Evolutionary conservation across 2,329 filamentous ascomycete species (phyloP).

Genomic region (Trichophyton mentagrophytes): DNA sequence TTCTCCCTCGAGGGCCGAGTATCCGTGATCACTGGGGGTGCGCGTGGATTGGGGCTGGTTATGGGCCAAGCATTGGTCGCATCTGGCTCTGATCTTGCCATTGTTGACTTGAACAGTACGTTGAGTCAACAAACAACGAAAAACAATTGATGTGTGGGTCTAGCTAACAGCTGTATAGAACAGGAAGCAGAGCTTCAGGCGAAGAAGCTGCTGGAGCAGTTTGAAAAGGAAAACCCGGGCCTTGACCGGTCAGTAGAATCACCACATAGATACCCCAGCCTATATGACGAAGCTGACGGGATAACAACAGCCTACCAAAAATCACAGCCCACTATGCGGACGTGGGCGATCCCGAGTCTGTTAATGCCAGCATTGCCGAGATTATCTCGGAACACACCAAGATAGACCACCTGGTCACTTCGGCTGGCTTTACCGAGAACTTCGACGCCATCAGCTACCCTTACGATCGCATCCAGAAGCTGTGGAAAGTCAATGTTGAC

Average conservation of each 20-base stretch:
- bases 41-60: constrained; percentile 74
- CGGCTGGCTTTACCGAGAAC: constrained; percentile 94
- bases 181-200: constrained; percentile 74
- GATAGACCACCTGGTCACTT: constrained; percentile 86
- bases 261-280: not conserved
- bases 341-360: constrained; percentile 67
- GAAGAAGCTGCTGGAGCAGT: constrained; percentile 57
- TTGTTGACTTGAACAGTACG: constrained; percentile 86
- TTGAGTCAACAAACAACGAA: constrained; percentile 13
- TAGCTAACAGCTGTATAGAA: constrained; percentile 38
- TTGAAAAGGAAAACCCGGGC: constrained; percentile 66
- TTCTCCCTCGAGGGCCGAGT: constrained; percentile 81
- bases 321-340: constrained; percentile 86
- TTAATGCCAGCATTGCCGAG: constrained; percentile 59
- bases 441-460: constrained; percentile 86
- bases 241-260: constrained; percentile 46
- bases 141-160: no score
- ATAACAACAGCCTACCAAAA: constrained; percentile 49
- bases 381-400: constrained; percentile 60
- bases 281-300: not conserved
- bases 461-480: constrained; percentile 77
- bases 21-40: constrained; percentile 79
- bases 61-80: constrained; percentile 88
- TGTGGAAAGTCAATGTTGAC: constrained; percentile 88
- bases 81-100: constrained; percentile 75